Evolutionary conservation across 129 eudicot genomes (phyloP).

Genomic region (Rutidosis leptorrhynchoides): DNA sequence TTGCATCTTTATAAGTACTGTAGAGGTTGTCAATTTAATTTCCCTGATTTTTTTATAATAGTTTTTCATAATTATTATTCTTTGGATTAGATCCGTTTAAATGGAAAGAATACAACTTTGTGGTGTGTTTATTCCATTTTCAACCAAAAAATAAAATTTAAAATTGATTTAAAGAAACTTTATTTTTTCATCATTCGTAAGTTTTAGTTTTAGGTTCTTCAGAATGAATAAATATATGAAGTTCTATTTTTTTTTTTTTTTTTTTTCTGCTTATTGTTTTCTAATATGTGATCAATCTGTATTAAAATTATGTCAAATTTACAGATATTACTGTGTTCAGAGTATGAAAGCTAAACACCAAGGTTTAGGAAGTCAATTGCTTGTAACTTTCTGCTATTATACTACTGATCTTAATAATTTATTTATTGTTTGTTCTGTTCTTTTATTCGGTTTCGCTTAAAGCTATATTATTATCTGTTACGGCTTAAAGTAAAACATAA

Average conservation of each 20-base stretch:
- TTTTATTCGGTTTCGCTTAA: not conserved
- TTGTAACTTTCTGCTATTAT: not conserved
- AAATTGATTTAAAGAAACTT: not conserved
- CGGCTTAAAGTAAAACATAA: not conserved
- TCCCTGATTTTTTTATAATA: not conserved
- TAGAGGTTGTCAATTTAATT: not conserved
- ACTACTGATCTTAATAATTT: not conserved
- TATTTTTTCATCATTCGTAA: not conserved
- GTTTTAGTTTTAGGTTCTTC: slow-evolving; percentile 11
- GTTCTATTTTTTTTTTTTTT: too few species aligned
- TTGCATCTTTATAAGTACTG: not conserved
- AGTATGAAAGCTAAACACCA: not conserved
- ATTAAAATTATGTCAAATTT: not conserved
- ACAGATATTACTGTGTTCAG: not conserved
- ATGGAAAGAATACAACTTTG: slow-evolving; percentile 6
- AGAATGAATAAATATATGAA: not conserved
- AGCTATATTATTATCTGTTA: not conserved
- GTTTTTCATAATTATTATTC: not conserved
- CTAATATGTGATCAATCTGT: not conserved
- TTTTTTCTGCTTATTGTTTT: not conserved
- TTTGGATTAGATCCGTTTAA: slow-evolving; percentile 19
- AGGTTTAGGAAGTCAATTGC: not conserved
- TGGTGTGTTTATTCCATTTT: slow-evolving; percentile 2
- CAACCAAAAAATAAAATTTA: not conserved
- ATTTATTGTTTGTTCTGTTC: not conserved